Conservation (phyloP, 2,329 filamentous ascomycete genomes). For the Ceratocystiopsis sp. region DNA sequence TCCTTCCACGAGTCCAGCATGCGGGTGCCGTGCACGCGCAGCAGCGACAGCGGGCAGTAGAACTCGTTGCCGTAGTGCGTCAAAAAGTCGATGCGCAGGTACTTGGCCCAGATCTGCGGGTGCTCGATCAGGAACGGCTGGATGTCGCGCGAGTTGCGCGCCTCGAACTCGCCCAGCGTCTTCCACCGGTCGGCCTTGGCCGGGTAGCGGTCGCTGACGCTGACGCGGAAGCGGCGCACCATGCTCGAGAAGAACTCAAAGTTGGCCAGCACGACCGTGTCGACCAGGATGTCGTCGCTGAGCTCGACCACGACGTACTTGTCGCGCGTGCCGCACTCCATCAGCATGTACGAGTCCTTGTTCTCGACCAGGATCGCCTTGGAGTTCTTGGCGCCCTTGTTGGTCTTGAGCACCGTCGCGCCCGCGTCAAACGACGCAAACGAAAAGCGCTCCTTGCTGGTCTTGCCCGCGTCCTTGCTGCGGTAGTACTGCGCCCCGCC, state of each 20-base stretch:
- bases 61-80: slow-evolving; percentile 93
- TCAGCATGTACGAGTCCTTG: slow-evolving; percentile 96
- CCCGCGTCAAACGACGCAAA: slow-evolving; percentile 96
- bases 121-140: slow-evolving; percentile 91
- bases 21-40: slow-evolving; percentile 88
- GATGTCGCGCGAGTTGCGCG: slow-evolving; percentile 80
- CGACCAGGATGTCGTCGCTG: slow-evolving; percentile 71
- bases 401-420: slow-evolving; percentile 82
- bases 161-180: slow-evolving; percentile 73
- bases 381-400: slow-evolving; percentile 68
- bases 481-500: slow-evolving; percentile 39
- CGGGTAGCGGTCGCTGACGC: slow-evolving; percentile 87
- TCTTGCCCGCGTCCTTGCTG: slow-evolving; percentile 88
- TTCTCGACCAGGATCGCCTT: slow-evolving; percentile 87
- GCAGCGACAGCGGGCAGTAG: slow-evolving; percentile 81
- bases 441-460: slow-evolving; percentile 94
- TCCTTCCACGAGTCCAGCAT: slow-evolving; percentile 90
- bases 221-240: slow-evolving; percentile 77
- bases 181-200: slow-evolving; percentile 88
- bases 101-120: slow-evolving; percentile 88
- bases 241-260: slow-evolving; percentile 99
- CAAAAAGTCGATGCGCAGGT: slow-evolving; percentile 79
- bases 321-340: slow-evolving; percentile 70
- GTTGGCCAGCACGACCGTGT: slow-evolving; percentile 93
- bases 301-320: slow-evolving; percentile 93